Conservation (phyloP, 2,329 filamentous ascomycete species). For the Apiospora saccharicola region DNA sequence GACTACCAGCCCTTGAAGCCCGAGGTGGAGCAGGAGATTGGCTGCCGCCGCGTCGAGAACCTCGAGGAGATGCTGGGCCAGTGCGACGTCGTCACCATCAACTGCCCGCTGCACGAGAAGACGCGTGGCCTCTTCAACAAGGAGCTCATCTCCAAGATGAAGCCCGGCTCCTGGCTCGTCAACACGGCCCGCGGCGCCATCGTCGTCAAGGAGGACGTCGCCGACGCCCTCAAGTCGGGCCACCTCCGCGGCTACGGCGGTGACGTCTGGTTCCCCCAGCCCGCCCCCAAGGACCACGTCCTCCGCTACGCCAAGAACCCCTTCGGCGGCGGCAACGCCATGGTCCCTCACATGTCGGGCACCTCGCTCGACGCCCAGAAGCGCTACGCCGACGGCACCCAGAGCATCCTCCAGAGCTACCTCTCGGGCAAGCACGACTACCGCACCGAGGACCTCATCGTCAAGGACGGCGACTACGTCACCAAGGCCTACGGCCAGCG, state of each 20-base stretch:
- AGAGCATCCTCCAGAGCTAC: conserved; percentile 91
- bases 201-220: conserved; percentile 99
- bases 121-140: conserved; percentile 97
- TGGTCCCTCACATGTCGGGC: conserved; percentile 98
- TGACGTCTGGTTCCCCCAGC: conserved; percentile 97
- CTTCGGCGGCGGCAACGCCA: conserved; percentile 97
- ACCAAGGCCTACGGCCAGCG: conserved; percentile 92
- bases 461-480: conserved; percentile 88
- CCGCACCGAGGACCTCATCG: conserved; percentile 87
- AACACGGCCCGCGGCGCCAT: conserved; percentile 99
- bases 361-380: conserved; percentile 98
- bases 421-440: conserved; percentile 89
- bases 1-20: conserved; percentile 94
- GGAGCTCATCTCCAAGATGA: conserved; percentile 98
- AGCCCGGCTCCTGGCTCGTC: conserved; percentile 94
- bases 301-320: conserved; percentile 93
- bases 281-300: conserved; percentile 89
- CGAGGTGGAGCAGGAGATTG: conserved; percentile 94
- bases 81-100: conserved; percentile 98
- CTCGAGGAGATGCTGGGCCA: conserved; percentile 94
- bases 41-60: conserved; percentile 84
- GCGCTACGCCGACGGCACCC: conserved; percentile 86
- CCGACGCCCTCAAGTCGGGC: conserved; percentile 87
- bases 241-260: conserved; percentile 90
- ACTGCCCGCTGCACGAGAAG: conserved; percentile 99